Evolutionary conservation across 768 basidiomycete species (phyloP).

Genomic region (Cyclocybe aegerita): DNA sequence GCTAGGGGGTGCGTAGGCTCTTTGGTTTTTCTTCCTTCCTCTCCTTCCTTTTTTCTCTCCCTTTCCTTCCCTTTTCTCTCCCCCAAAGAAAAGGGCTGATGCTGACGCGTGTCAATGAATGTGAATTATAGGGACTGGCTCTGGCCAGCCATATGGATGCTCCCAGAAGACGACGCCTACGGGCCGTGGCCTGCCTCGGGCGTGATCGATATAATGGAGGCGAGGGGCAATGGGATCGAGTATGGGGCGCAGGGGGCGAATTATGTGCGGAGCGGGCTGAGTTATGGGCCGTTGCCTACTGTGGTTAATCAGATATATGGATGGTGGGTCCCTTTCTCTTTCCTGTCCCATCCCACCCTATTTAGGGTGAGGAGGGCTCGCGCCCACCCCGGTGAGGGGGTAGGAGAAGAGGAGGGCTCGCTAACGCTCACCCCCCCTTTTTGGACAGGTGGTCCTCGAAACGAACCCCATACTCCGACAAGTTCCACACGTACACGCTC

Average conservation of each 20-base stretch:
- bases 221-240: slow-evolving; percentile 57
- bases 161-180: slow-evolving; percentile 62
- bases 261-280: slow-evolving; percentile 58
- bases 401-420: too few relatives aligned
- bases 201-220: slow-evolving; percentile 59
- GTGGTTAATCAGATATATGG: slow-evolving; percentile 58
- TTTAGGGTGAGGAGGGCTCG: too few relatives aligned
- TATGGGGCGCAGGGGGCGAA: slow-evolving; percentile 60
- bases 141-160: slow-evolving; percentile 77
- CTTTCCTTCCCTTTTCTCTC: too few relatives aligned
- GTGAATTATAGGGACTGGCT: slow-evolving; percentile 70
- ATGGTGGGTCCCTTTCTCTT: slow-evolving; percentile 47
- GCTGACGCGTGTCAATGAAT: too few relatives aligned
- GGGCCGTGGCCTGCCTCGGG: slow-evolving; percentile 62
- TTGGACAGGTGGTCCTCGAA: slow-evolving; percentile 19
- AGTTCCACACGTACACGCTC: slow-evolving; percentile 17
- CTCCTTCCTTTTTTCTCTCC: slow-evolving; percentile 28
- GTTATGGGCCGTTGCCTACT: slow-evolving; percentile 60
- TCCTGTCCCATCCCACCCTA: too few relatives aligned
- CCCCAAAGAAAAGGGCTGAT: too few relatives aligned
- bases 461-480: slow-evolving; percentile 32
- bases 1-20: slow-evolving; percentile 53
- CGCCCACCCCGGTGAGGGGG: background rate
- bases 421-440: too few relatives aligned
- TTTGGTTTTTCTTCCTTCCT: slow-evolving; percentile 40